These are phyloP conservation scores for Botryotinia calthae DNA, from an alignment of 2,329 filamentous ascomycete genomes.

Conservation along the genomic window DNA sequence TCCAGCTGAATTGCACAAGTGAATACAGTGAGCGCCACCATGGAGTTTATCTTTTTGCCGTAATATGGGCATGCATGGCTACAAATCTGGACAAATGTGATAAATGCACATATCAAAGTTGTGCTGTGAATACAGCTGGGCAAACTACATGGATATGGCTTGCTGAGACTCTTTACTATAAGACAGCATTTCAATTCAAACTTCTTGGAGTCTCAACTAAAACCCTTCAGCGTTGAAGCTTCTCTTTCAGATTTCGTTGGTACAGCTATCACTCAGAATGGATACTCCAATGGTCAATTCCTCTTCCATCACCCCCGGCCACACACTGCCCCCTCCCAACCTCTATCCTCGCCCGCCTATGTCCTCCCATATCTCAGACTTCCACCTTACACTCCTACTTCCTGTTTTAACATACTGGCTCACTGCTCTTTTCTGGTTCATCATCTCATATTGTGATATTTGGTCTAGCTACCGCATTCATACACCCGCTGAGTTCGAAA, in stretches of 20 bases:
- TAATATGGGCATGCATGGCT: neutral
- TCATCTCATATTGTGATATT: slow-evolving; percentile 12
- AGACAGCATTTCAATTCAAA: neutral
- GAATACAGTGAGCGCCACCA: neutral
- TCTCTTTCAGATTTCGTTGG: neutral
- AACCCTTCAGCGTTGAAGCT: neutral
- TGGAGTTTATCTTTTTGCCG: neutral
- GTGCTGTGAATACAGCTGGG: neutral
- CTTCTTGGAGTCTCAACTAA: neutral
- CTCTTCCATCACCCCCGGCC: slow-evolving; percentile 41
- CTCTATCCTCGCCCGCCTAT: slow-evolving; percentile 63
- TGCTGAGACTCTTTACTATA: neutral
- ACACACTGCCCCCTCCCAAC: slow-evolving; percentile 51
- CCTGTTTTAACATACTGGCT: slow-evolving; percentile 9
- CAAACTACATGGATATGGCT: neutral
- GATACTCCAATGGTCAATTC: neutral
- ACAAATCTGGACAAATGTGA: neutral
- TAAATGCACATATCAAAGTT: neutral
- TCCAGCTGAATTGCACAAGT: neutral
- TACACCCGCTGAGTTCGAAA: slow-evolving; percentile 82
- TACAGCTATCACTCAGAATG: slow-evolving; percentile 1
- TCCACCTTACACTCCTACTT: slow-evolving; percentile 60
- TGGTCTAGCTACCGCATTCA: slow-evolving; percentile 46
- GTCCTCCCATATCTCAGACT: slow-evolving; percentile 73
- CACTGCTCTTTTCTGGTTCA: neutral